These are phyloP conservation scores for Didymosphaeria variabile DNA, from an alignment of 2,329 filamentous ascomycete species.

Conservation along the genomic window DNA sequence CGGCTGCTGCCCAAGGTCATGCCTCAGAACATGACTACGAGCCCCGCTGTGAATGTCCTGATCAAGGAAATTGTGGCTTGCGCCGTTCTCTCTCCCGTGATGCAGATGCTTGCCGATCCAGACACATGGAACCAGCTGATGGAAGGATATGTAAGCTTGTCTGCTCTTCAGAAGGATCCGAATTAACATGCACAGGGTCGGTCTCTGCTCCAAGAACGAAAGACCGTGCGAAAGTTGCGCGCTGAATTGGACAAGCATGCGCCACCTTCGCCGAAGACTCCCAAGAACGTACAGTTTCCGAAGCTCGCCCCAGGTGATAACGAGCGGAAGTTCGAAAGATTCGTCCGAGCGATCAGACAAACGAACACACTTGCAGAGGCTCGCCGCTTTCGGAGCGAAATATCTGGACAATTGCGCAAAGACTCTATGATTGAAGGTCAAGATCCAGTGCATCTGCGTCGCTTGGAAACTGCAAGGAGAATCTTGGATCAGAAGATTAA, in stretches of 20 bases:
- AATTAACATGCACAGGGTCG: constrained; percentile 64
- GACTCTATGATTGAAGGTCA: constrained; percentile 81
- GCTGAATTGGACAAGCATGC: constrained; percentile 95
- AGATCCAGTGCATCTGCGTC: constrained; percentile 85
- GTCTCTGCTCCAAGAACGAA: constrained; percentile 90
- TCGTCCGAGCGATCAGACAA: constrained; percentile 87
- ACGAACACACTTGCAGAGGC: constrained; percentile 93
- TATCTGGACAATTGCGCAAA: constrained; percentile 88
- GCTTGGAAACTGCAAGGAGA: constrained; percentile 90
- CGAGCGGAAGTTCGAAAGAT: constrained; percentile 92
- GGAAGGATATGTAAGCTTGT: constrained; percentile 72
- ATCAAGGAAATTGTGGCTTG: constrained; percentile 92
- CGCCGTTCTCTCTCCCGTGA: constrained; percentile 83
- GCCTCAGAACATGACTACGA: constrained; percentile 76
- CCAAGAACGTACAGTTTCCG: constrained; percentile 75
- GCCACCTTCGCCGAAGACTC: constrained; percentile 75
- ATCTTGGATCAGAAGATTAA: constrained; percentile 90
- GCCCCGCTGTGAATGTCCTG: constrained; percentile 80
- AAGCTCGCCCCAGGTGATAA: constrained; percentile 82
- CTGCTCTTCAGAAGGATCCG: constrained; percentile 16
- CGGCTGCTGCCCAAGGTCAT: constrained; percentile 78
- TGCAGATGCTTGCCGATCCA: constrained; percentile 84
- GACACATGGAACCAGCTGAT: constrained; percentile 98
- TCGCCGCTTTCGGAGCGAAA: constrained; percentile 87
- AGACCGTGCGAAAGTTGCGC: constrained; percentile 89